A percentile compares a stretch with the other conserved stretches of the same genome.
Conservation (phyloP, 2,329 filamentous ascomycete genomes). For the Aspergillus eucalypticola region DNA sequence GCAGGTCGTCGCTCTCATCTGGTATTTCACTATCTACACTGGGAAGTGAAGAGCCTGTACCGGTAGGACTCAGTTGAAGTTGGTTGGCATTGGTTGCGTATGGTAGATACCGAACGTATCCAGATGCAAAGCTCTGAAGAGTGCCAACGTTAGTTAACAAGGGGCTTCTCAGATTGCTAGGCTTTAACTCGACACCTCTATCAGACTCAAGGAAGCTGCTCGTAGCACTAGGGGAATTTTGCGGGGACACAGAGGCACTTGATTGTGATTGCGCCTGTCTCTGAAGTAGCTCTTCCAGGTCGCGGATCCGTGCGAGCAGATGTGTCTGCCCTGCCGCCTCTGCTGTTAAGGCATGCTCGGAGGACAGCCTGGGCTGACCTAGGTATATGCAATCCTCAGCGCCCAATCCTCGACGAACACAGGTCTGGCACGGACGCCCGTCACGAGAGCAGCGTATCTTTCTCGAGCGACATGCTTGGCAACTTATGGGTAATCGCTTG, state of each 20-base stretch:
- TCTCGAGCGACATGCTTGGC: conserved; percentile 43
- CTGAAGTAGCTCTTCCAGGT: conserved; percentile 39
- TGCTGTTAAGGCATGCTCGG: conserved; percentile 24
- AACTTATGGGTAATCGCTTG: conserved; percentile 43
- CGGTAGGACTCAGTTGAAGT: conserved; percentile 30
- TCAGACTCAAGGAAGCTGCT: conserved; percentile 31
- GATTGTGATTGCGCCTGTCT: conserved; percentile 30
- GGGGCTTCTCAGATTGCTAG: conserved; percentile 22
- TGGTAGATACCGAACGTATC: conserved; percentile 40
- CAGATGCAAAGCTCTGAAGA: conserved; percentile 34
- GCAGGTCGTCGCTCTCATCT: conserved; percentile 34
- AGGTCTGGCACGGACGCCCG: conserved; percentile 42
- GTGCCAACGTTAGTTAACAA: conserved; percentile 31
- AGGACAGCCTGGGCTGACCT: conserved; percentile 35
- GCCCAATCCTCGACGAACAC: conserved; percentile 40
- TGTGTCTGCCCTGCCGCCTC: conserved; percentile 33
- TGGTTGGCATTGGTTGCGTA: conserved; percentile 35
- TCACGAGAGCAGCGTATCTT: conserved; percentile 45
- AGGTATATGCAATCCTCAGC: conserved; percentile 42
- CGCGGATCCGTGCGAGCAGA: conserved; percentile 36
- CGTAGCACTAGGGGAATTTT: conserved; percentile 28
- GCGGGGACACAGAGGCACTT: conserved; percentile 27
- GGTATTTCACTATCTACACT: conserved; percentile 28
- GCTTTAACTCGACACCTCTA: conserved; percentile 19
- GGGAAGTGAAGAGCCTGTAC: conserved; percentile 28